Percentiles rank a stretch among this genome's conserved stretches.
Evolutionary conservation across 1,284 basidiomycete genomes (phyloP).

Genomic region (Porodaedalea pini): DNA sequence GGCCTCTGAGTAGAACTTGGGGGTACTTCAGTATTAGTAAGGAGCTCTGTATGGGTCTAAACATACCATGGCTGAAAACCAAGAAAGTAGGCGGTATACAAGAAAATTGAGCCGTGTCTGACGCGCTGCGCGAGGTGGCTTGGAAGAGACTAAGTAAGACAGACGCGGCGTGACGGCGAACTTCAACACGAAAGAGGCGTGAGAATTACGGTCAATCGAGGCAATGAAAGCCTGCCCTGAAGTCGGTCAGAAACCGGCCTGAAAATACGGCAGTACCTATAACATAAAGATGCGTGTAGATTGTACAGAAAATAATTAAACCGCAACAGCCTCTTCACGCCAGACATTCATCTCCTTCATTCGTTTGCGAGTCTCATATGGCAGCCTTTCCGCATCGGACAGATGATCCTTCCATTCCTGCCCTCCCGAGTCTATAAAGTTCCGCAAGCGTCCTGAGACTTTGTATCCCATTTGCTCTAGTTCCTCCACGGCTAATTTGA

Average conservation of each 20-base stretch:
- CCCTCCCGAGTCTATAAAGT: conserved; percentile 34
- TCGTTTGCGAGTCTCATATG: conserved; percentile 1
- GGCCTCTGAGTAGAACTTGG: conserved; percentile 87
- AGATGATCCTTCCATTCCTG: conserved; percentile 6
- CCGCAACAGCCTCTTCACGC: neutral
- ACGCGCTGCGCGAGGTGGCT: neutral
- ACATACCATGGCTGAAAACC: conserved; percentile 14
- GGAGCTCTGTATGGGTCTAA: no score
- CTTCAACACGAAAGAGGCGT: neutral
- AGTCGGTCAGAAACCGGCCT: no score
- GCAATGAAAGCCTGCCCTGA: no score
- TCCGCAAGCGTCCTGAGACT: conserved; percentile 31
- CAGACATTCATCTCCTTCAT: neutral
- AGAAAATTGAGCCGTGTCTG: conserved; percentile 3
- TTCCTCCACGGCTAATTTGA: conserved; percentile 66
- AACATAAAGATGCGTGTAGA: no score
- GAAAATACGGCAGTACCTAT: no score
- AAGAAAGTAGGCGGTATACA: conserved; percentile 11
- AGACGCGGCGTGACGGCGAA: conserved; percentile 18
- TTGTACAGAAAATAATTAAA: no score
- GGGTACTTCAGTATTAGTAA: neutral
- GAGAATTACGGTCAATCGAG: neutral
- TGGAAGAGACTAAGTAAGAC: conserved; percentile 6
- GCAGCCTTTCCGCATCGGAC: conserved; percentile 3
- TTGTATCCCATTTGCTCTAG: conserved; percentile 52